A percentile compares a stretch with the other conserved stretches of the same genome.
These are phyloP conservation scores for Verticillium tricorpus DNA, from an alignment of 2,329 filamentous ascomycete genomes.

Conservation along the genomic window DNA sequence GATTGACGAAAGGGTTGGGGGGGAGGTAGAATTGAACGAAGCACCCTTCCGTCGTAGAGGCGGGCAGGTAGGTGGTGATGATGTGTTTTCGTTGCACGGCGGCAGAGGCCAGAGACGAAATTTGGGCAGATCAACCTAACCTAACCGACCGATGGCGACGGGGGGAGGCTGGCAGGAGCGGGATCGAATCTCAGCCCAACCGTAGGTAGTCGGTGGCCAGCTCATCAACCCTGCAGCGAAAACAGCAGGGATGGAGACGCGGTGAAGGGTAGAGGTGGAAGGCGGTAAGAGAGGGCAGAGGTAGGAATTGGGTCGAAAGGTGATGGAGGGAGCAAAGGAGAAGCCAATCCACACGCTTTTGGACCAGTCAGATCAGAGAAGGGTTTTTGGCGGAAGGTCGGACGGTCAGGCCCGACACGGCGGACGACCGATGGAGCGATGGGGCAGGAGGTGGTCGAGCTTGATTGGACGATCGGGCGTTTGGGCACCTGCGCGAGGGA, in stretches of 20 bases:
- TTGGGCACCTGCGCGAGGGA: background rate
- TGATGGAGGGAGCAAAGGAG: background rate
- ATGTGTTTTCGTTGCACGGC: background rate
- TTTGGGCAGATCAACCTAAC: constrained; percentile 1
- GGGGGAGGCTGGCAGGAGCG: constrained; percentile 1
- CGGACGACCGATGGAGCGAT: background rate
- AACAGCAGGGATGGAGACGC: constrained; percentile 1
- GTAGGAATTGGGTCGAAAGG: background rate
- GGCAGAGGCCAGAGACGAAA: background rate
- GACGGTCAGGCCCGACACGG: background rate
- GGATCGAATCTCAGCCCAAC: constrained; percentile 3
- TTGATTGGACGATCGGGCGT: background rate
- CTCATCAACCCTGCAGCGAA: constrained; percentile 2
- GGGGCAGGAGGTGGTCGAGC: background rate
- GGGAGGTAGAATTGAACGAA: background rate
- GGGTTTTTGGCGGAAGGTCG: background rate
- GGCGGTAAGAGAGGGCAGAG: constrained; percentile 15
- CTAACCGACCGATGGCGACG: background rate
- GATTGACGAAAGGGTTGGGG: constrained; percentile 6
- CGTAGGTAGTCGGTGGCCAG: background rate
- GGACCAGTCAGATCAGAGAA: background rate
- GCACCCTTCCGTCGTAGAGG: constrained; percentile 10
- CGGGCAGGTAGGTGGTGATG: background rate
- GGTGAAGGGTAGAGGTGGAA: constrained; percentile 12
- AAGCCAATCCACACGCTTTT: background rate